Evolutionary conservation across 2,329 filamentous ascomycete species (phyloP).

Genomic region (Neofusicoccum ribis): DNA sequence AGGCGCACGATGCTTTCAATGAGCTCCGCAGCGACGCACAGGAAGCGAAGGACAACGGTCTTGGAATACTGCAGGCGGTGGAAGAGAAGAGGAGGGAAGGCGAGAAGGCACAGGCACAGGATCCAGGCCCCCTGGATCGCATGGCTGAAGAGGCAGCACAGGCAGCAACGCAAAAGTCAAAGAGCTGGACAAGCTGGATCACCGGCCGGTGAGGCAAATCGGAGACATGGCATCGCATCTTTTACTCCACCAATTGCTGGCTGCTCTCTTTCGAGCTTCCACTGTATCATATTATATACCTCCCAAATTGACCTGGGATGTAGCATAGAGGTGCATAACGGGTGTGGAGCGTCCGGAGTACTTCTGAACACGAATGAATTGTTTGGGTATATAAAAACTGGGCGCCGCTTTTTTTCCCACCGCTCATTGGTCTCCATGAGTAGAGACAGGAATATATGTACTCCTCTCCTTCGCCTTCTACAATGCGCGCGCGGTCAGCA

Average conservation of each 20-base stretch:
- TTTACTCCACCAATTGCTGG: neutral
- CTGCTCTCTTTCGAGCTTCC: conserved; percentile 6
- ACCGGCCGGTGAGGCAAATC: conserved; percentile 34
- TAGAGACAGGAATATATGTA: conserved; percentile 54
- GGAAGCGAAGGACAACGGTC: conserved; percentile 22
- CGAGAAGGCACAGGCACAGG: conserved; percentile 37
- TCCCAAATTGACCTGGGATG: conserved; percentile 11
- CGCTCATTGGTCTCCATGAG: conserved; percentile 31
- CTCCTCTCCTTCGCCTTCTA: conserved; percentile 51
- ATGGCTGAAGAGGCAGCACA: conserved; percentile 43
- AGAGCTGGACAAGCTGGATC: conserved; percentile 50
- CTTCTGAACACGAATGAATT: conserved; percentile 14
- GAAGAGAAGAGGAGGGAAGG: conserved; percentile 32
- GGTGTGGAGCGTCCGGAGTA: conserved; percentile 19
- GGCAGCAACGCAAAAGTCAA: conserved; percentile 38
- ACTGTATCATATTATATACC: conserved; percentile 20
- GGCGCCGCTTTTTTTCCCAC: neutral
- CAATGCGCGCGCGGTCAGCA: conserved; percentile 2
- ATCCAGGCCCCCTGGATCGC: conserved; percentile 49
- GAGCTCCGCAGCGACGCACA: conserved; percentile 12
- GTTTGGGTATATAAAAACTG: conserved; percentile 17
- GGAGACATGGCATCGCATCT: conserved; percentile 26
- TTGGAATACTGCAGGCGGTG: conserved; percentile 34
- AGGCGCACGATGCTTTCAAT: conserved; percentile 19
- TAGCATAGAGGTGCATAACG: conserved; percentile 19